Base-by-base conservation (phyloP, 345 rosid species). In the Punica granatum region DNA sequence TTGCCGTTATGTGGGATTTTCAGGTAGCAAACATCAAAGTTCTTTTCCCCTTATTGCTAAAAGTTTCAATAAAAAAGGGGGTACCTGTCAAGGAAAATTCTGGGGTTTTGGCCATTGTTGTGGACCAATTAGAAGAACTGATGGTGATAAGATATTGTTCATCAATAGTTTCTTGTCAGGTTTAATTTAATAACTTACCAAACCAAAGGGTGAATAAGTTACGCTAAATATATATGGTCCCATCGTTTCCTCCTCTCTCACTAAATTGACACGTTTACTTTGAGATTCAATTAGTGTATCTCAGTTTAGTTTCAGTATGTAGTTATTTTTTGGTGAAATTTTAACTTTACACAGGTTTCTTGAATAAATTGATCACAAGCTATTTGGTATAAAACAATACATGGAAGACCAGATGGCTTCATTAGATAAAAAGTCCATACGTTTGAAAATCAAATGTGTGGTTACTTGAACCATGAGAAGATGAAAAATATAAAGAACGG, bases 121-220 rank as follows among this genome's bases (percentile, higher is more conserved):
- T 60, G 63, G 63, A 60, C 63, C 63, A 60, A 60, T 60, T 11
- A 60, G 35, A 31, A 60, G 21, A 30, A 16, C 7, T 37, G 42
- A 37, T 18, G n/a, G 19, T 18, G 53, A 19, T 14, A 19, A 19
- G n/a, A 46, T 19, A n/a, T 46, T 46, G 23, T 18, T 5, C 23
- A 19, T 19, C 6, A 46, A 18, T 3, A 18, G n/a, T 3, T 18
- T 15, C 51, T 37, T 37, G 42, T 37, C 42, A 2, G 53, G 21
- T 44, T 18, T 19, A 19, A 19, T 6, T 23, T 19, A 44, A 41
- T 41, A 16, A 13, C 14, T 41, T 41, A 41, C 2, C 44, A 41
- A 11, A 41, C 14, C 44, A 13, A 4, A n/a, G n/a, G n/a, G n/a
- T n/a, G n/a, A n/a, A n/a, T n/a, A n/a, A n/a, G n/a, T n/a, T n/a